phyloP scores from a whole-genome alignment of 371 early-diverging fungal genomes.

The Capniomyces stellatus region DNA sequence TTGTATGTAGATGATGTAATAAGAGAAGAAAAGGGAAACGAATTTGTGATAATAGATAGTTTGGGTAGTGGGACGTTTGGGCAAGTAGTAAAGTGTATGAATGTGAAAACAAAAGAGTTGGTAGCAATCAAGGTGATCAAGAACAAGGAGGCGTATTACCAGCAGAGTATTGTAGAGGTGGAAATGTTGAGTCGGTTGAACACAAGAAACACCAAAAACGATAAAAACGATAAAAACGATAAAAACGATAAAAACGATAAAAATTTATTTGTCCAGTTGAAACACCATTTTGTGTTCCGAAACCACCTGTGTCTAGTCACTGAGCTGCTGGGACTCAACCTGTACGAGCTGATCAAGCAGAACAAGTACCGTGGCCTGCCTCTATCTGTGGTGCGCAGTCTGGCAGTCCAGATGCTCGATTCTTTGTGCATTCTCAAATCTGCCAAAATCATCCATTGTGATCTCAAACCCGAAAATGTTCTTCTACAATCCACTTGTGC shows the following conservation, averaged over 20 bases:
- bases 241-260: slow-evolving; percentile 50
- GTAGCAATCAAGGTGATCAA: slow-evolving; percentile 95
- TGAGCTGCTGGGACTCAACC: slow-evolving; percentile 82
- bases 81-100: slow-evolving; percentile 88
- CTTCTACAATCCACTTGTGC: slow-evolving; percentile 62
- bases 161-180: slow-evolving; percentile 89
- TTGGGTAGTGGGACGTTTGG: slow-evolving; percentile 97
- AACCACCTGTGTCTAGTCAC: slow-evolving; percentile 87
- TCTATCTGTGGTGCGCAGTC: slow-evolving; percentile 58
- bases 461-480: slow-evolving; percentile 97
- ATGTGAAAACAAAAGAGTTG: slow-evolving; percentile 53
- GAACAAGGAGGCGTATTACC: slow-evolving; percentile 74
- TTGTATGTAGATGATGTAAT: slow-evolving; percentile 84
- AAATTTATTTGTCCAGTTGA: slow-evolving; percentile 31
- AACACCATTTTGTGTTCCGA: slow-evolving; percentile 71
- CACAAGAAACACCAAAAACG: slow-evolving; percentile 22
- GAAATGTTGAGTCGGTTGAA: slow-evolving; percentile 69
- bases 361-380: slow-evolving; percentile 76
- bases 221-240: too few relatives aligned
- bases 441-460: slow-evolving; percentile 88
- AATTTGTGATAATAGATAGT: slow-evolving; percentile 75
- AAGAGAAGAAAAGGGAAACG: slow-evolving; percentile 61
- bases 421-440: slow-evolving; percentile 58
- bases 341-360: slow-evolving; percentile 85
- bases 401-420: slow-evolving; percentile 64